Evolutionary conservation across 2,329 filamentous ascomycete genomes (phyloP), one percentile per base, ranked within the genome.

Genomic region (Diplocarpon mali): DNA sequence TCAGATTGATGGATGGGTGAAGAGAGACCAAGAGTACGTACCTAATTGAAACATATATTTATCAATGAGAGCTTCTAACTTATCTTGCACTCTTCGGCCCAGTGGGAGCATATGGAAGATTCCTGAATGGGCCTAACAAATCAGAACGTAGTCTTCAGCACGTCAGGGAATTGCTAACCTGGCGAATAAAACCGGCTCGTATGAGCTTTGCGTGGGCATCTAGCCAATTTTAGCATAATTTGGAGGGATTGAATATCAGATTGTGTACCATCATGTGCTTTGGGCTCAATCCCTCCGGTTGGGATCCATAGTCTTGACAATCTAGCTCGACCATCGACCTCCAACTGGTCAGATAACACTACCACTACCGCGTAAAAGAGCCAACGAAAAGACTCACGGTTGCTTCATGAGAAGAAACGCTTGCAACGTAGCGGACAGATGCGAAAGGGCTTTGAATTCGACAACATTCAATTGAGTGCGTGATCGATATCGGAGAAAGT

Each of bases 101-200:
- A 98, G 67, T 0, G 92, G 92, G 1, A 98, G 72, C 60, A 95
- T 73, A 59, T 98, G 92, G 57, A 95, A 98, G 30, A 96, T 78
- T 24, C 92, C 92, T 7, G 89, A 78, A 60, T 95, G 84, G 15
- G 87, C 81, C 78, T 88, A 54, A 49, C 42, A 24, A 30, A 47
- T 40, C 17, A 50, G 42, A 36, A 47, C 28, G 5, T 12, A 15
- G n/a, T 15, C 7, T 16, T 17, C 35, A 11, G 28, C 10, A 27
- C 45, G 17, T 49, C 30, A 32, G 3, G 4, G 4, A 12, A 32
- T 3, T n/a, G 15, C 28, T 38, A 28, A 83, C 80, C 69, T 87
- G 82, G 49, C 83, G 78, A 37, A 89, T 62, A 57, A 83, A 89
- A 1, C 85, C 85, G 40, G 79, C 83, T 45, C 80, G 73, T 34